Percentiles rank a stretch among this genome's conserved stretches.
phyloP scores from a whole-genome alignment of 768 basidiomycete genomes.

The Mycena leptocephala region DNA sequence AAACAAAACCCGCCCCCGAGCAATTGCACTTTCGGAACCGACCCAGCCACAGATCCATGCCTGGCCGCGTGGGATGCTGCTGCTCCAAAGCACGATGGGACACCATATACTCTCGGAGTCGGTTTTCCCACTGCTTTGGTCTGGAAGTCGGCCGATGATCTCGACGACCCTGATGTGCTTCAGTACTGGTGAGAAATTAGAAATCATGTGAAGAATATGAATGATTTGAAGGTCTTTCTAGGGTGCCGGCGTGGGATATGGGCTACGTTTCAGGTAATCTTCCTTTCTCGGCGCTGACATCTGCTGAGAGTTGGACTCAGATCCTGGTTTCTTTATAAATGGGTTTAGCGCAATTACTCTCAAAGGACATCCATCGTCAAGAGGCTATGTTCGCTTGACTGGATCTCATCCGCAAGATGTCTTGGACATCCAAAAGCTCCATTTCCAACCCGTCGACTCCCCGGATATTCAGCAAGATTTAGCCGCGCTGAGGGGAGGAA shows the following conservation, averaged over 20 bases:
- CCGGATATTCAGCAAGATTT: conserved; percentile 11
- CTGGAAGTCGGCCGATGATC: conserved; percentile 13
- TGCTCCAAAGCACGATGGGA: conserved; percentile 20
- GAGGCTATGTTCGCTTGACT: conserved; percentile 15
- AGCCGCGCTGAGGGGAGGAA: conserved; percentile 17
- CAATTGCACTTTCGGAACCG: no score
- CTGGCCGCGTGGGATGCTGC: conserved; percentile 14
- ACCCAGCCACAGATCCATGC: conserved; percentile 19
- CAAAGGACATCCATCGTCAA: conserved; percentile 15
- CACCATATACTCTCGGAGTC: conserved; percentile 8
- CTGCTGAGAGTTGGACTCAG: conserved; percentile 9
- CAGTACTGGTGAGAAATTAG: conserved; percentile 18
- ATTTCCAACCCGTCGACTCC: conserved; percentile 17
- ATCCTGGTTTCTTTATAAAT: neutral
- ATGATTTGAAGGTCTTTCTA: conserved; percentile 2
- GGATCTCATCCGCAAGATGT: conserved; percentile 12
- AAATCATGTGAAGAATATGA: neutral
- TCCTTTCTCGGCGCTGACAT: conserved; percentile 4
- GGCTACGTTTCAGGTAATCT: conserved; percentile 18
- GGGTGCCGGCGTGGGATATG: conserved; percentile 11
- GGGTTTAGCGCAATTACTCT: conserved; percentile 23
- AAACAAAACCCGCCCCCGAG: no score
- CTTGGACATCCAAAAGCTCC: conserved; percentile 12
- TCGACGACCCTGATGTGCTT: conserved; percentile 17
- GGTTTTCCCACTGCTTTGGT: no score